Evolutionary conservation across 139 green algal genomes (phyloP).

Genomic region (Closterium sp.): DNA sequence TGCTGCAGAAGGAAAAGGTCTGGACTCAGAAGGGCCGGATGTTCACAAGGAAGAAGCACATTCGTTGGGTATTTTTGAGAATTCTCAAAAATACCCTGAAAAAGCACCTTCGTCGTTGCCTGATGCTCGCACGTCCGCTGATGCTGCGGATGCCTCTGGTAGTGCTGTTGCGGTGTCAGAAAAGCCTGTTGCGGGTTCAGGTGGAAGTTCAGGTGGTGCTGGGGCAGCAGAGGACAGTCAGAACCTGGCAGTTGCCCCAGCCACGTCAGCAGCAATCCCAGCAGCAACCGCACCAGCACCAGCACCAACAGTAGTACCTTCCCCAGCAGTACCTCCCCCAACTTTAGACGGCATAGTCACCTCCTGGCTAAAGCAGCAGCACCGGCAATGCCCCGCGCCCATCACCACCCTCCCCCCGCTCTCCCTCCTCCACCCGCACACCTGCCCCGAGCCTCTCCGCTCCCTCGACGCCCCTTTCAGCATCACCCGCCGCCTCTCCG

Average conservation of each 20-base stretch:
- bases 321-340: background rate
- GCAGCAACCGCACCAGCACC: slow-evolving; percentile 64
- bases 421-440: slow-evolving; percentile 55
- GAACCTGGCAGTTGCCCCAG: background rate
- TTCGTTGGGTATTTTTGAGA: no score
- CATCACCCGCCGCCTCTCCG: slow-evolving; percentile 42
- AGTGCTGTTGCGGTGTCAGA: background rate
- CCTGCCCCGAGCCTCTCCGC: slow-evolving; percentile 48
- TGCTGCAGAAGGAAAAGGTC: background rate
- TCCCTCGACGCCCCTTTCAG: slow-evolving; percentile 62
- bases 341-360: slow-evolving; percentile 66
- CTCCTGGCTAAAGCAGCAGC: slow-evolving; percentile 71
- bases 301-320: slow-evolving; percentile 6
- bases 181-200: background rate
- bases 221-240: background rate
- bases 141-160: background rate
- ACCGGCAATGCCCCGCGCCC: slow-evolving; percentile 60
- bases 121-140: no score
- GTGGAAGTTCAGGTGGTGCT: background rate
- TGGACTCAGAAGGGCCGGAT: no score
- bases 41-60: no score
- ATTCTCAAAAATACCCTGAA: no score
- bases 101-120: no score
- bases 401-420: slow-evolving; percentile 69
- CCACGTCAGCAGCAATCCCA: slow-evolving; percentile 46